Base-by-base conservation (phyloP, 768 basidiomycete genomes). In the Butyriboletus loyo region DNA sequence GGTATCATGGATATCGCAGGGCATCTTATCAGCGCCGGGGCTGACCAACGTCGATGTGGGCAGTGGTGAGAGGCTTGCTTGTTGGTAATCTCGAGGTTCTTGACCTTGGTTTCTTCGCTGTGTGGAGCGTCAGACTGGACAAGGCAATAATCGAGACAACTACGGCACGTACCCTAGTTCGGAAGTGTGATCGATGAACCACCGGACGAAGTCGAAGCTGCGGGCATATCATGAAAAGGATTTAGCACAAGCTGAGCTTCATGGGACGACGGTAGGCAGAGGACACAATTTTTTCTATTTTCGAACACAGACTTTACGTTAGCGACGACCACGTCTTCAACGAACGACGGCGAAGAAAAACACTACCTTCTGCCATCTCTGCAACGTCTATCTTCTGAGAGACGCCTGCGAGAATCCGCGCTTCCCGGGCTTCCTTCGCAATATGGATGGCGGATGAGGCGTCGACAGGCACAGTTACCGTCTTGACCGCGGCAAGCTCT, bases 401-500 rank as follows among this genome's bases (percentile, higher is more conserved):
- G 25, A 52, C n/a, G n/a, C n/a, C n/a, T n/a, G n/a, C n/a, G n/a
- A n/a, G n/a, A n/a, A n/a, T n/a, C n/a, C n/a, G n/a, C n/a, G n/a
- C n/a, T n/a, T n/a, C n/a, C n/a, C n/a, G n/a, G n/a, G n/a, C n/a
- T n/a, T n/a, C n/a, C n/a, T 50, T 56, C 17, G 56, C 40, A 15
- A 9, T 44, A 10, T 52, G 54, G 14, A 30, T 17, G 30, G 35
- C 17, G 28, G 41, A 22, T 9, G 13, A 0, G 8, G 27, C 48
- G 5, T 52, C 28, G 11, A 6, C 11, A n/a, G 58, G 50, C 15
- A 46, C 8, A 4, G 22, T 27, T 17, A 25, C 7, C 35, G 25
- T 30, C 61, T 50, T 56, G 48, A 55, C 22, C 7, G 30, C 15
- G 7, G 35, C 22, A 21, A 63, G 45, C n/a, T 58, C 52, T 14